Base-by-base conservation (phyloP, 257 asterid genomes). In the Gentiana macrophylla region DNA sequence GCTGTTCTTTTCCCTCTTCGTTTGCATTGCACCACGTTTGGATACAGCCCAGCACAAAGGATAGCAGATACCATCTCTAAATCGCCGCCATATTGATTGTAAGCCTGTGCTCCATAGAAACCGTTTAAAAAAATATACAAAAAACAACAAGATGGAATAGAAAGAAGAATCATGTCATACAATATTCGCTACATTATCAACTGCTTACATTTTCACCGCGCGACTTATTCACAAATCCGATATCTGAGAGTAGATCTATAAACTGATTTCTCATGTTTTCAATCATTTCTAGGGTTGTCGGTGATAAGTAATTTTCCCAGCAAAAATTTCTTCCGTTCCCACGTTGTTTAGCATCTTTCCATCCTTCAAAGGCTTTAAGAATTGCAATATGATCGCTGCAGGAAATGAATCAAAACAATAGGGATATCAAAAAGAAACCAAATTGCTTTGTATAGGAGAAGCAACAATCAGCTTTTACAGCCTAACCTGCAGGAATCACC, bases 401-500 rank as follows among this genome's bases (percentile, higher is more conserved):
- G 24, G 33, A 49, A 33, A 12, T 52, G 13, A 46, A 61, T 9
- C 32, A 47, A 44, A 51, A 37, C 4, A 52, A 56, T 49, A 36
- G n/a, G 50, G n/a, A n/a, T 1, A 11, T 0, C 12, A 10, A 61
- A 8, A 36, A 61, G 11, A 32, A 60, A 53, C 24, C 44, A 36
- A 49, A 1, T 55, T 7, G 45, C 11, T 11, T 41, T 45, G 35
- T 35, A 68, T 66, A 60, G 51, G 10, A 61, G 45, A 35, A 66
- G 8, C 12, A 43, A 49, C 52, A 56, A 37, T 37, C 3, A 8
- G 9, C 2, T 72, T 65, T 4, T 50, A 62, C 12, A 62, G 62
- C 57, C 77, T 67, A 69, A 91, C 98, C 98, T 91, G 96, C 95
- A 84, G 6, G 95, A 87, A 70, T 87, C 96, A 55, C 90, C 98